A percentile compares a stretch with the other conserved stretches of the same genome.
Conservation (phyloP, 2,329 filamentous ascomycete genomes). For the Uncinocarpus reesii region DNA sequence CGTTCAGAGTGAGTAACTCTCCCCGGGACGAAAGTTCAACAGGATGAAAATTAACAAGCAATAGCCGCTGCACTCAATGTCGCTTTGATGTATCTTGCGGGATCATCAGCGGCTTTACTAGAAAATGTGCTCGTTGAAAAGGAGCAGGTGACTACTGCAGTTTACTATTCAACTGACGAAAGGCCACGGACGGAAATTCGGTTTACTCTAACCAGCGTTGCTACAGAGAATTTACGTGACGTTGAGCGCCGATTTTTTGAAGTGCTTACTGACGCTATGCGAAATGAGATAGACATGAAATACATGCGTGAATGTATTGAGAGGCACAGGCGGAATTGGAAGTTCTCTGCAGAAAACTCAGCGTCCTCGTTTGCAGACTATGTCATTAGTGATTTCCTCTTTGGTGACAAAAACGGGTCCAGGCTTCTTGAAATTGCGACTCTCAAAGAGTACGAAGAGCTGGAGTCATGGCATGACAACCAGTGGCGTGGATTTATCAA, state of each 20-base stretch:
- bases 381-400: constrained; percentile 86
- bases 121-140: constrained; percentile 89
- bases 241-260: constrained; percentile 81
- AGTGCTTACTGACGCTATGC: constrained; percentile 66
- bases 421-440: constrained; percentile 52
- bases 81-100: constrained; percentile 75
- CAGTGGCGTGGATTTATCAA: constrained; percentile 75
- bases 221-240: constrained; percentile 69
- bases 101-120: constrained; percentile 82
- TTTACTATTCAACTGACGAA: constrained; percentile 68
- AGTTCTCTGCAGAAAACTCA: constrained; percentile 71
- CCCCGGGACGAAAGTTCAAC: constrained; percentile 3
- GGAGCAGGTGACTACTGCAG: constrained; percentile 79
- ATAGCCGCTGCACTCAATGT: constrained; percentile 60
- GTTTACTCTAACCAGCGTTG: constrained; percentile 77
- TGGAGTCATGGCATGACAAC: constrained; percentile 70
- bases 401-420: constrained; percentile 73
- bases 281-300: constrained; percentile 71
- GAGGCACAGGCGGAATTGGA: constrained; percentile 69
- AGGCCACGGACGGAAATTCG: constrained; percentile 75
- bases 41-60: background rate
- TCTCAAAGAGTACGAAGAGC: constrained; percentile 49
- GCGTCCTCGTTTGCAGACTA: constrained; percentile 72
- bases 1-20: constrained; percentile 40
- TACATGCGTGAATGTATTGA: constrained; percentile 83